phyloP scores from a whole-genome alignment of 768 basidiomycete species.

The Tricholoma flavovirens region DNA sequence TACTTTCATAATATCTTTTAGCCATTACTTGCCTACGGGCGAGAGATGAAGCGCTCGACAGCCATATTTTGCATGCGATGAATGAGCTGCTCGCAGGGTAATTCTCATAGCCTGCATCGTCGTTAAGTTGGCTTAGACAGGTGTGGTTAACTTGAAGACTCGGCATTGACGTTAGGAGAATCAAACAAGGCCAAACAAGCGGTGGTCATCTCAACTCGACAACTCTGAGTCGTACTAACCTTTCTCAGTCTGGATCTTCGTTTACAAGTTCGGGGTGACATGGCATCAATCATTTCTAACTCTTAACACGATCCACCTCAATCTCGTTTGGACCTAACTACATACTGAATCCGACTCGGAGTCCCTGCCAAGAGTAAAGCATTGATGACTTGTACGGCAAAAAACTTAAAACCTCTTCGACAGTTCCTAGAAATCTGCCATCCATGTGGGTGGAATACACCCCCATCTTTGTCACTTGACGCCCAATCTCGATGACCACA shows the following conservation, averaged over 20 bases:
- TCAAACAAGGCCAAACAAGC: background rate
- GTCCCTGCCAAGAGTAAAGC: background rate
- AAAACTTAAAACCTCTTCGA: background rate
- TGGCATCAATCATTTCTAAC: no score
- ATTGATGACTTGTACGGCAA: background rate
- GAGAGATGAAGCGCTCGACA: slow-evolving; percentile 16
- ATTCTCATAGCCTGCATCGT: background rate
- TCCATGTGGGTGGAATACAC: background rate
- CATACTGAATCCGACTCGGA: background rate
- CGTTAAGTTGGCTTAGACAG: slow-evolving; percentile 1
- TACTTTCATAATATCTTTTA: background rate
- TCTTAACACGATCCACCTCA: no score
- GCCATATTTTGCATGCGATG: background rate
- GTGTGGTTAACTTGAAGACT: no score
- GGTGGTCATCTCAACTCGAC: no score
- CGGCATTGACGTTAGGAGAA: background rate
- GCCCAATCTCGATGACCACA: background rate
- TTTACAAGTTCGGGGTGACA: no score
- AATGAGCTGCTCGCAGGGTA: background rate
- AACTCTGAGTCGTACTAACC: background rate
- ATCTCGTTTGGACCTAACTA: no score
- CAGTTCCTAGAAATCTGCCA: background rate
- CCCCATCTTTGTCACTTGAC: background rate
- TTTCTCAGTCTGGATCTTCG: no score
- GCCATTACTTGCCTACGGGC: slow-evolving; percentile 16